Percentiles rank a stretch among this genome's conserved stretches.
These are phyloP conservation scores for Ophiostoma quercus DNA, from an alignment of 2,329 filamentous ascomycete genomes.

Conservation along the genomic window DNA sequence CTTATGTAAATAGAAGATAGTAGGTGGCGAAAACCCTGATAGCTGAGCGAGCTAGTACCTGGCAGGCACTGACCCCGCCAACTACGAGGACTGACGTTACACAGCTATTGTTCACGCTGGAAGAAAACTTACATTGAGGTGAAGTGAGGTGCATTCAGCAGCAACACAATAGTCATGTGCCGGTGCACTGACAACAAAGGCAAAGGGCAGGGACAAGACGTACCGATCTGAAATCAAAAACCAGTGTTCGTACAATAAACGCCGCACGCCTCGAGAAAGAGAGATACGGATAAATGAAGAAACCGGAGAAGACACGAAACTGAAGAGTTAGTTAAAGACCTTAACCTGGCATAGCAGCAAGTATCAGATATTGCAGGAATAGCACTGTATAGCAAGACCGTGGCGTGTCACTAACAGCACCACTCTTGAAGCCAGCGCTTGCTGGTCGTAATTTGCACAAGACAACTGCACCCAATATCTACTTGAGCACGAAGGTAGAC, in stretches of 20 bases:
- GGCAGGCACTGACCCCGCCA: neutral
- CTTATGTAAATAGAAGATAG: neutral
- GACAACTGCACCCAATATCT: neutral
- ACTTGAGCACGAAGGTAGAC: neutral
- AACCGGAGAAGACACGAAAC: slow-evolving; percentile 15
- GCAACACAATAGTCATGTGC: neutral
- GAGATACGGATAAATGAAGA: slow-evolving; percentile 12
- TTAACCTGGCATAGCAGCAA: neutral
- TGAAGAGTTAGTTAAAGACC: neutral
- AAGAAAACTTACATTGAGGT: neutral
- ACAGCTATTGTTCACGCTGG: neutral
- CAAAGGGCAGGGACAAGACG: neutral
- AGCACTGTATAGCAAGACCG: neutral
- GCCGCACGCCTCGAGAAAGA: slow-evolving; percentile 22
- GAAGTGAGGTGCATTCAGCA: neutral
- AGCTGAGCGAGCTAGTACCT: neutral
- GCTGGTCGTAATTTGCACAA: neutral
- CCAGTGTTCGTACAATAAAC: slow-evolving; percentile 20
- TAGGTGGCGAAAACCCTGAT: neutral
- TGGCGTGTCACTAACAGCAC: neutral
- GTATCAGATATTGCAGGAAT: neutral
- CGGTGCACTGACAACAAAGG: neutral
- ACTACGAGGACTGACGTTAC: neutral
- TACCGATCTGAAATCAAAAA: slow-evolving; percentile 20
- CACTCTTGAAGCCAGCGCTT: neutral